Percentiles rank a stretch among this genome's conserved stretches.
These are phyloP conservation scores for Claviceps sorghi DNA, from an alignment of 2,329 filamentous ascomycete species.

Conservation along the genomic window DNA sequence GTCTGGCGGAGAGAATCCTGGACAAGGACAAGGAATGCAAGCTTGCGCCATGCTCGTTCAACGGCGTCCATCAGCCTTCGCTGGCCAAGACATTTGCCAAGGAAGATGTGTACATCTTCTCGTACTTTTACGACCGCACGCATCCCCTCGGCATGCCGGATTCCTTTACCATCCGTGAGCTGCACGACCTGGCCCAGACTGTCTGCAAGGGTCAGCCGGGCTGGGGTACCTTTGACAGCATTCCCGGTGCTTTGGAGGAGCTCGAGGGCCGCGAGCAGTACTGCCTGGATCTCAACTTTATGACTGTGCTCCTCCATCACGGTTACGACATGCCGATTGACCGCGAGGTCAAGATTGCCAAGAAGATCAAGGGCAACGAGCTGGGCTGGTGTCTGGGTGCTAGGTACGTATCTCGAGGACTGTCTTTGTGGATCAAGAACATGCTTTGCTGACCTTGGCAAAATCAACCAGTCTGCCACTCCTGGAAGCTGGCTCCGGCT, in stretches of 20 bases:
- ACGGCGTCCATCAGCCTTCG: conserved; percentile 87
- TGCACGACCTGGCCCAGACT: conserved; percentile 69
- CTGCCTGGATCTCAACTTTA: conserved; percentile 93
- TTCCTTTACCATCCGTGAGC: conserved; percentile 80
- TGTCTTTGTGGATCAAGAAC: background rate
- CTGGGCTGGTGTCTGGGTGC: conserved; percentile 95
- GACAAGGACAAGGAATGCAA: conserved; percentile 72
- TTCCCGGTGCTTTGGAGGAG: conserved; percentile 68
- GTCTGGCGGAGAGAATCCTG: conserved; percentile 77
- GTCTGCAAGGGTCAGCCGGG: conserved; percentile 66
- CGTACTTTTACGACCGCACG: conserved; percentile 95
- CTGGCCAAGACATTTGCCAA: conserved; percentile 80
- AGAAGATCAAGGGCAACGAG: conserved; percentile 97
- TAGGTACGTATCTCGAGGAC: conserved; percentile 44
- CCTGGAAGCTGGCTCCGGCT: conserved; percentile 67
- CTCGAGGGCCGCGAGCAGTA: conserved; percentile 71
- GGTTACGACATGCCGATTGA: conserved; percentile 98
- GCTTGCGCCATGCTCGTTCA: conserved; percentile 92
- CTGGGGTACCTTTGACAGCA: conserved; percentile 68
- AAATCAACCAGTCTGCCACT: conserved; percentile 54
- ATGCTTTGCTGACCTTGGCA: conserved; percentile 6
- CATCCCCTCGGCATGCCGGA: conserved; percentile 95
- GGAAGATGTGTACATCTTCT: conserved; percentile 93
- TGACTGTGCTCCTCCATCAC: conserved; percentile 81
- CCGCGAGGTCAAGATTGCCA: conserved; percentile 90